Percentiles rank a stretch among this genome's conserved stretches.
phyloP scores from a whole-genome alignment of 306 rosid genomes.

The Gastrolobium bilobum region DNA sequence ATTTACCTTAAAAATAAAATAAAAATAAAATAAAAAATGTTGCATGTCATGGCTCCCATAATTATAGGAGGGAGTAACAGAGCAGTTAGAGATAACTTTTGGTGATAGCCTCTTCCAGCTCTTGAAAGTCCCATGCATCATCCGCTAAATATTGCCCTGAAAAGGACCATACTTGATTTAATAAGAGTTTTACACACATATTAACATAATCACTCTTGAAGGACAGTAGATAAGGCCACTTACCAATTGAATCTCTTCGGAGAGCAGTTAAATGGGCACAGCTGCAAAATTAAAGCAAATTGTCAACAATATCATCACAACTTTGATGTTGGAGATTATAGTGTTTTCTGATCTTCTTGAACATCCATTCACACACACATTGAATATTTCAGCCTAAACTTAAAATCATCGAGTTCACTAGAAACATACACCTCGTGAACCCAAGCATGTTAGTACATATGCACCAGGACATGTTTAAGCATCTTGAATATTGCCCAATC shows the following conservation, averaged over 20 bases:
- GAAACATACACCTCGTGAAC: conserved; percentile 5
- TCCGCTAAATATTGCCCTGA: conserved; percentile 89
- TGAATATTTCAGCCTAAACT: not conserved
- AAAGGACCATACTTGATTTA: conserved; percentile 38
- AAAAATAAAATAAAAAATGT: no score
- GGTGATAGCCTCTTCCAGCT: conserved; percentile 83
- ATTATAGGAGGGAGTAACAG: not conserved
- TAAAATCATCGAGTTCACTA: no score
- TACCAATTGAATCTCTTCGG: conserved; percentile 95
- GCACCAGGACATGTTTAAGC: conserved; percentile 7
- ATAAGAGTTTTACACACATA: conserved; percentile 14
- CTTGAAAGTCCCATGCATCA: conserved; percentile 94
- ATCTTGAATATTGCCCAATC: not conserved
- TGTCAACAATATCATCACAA: conserved; percentile 16
- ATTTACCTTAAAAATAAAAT: not conserved
- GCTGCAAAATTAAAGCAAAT: conserved; percentile 61
- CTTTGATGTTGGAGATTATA: conserved; percentile 32
- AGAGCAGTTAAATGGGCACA: conserved; percentile 96
- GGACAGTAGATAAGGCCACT: conserved; percentile 38
- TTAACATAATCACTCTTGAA: conserved; percentile 26
- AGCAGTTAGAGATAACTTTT: conserved; percentile 69
- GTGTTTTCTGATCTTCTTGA: conserved; percentile 12
- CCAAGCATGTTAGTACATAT: not conserved
- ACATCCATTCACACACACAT: not conserved
- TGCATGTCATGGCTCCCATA: not conserved